A percentile compares a stretch with the other conserved stretches of the same genome.
Conservation (phyloP, 495 filamentous ascomycete species). For the Aspergillus saccharolyticus region DNA sequence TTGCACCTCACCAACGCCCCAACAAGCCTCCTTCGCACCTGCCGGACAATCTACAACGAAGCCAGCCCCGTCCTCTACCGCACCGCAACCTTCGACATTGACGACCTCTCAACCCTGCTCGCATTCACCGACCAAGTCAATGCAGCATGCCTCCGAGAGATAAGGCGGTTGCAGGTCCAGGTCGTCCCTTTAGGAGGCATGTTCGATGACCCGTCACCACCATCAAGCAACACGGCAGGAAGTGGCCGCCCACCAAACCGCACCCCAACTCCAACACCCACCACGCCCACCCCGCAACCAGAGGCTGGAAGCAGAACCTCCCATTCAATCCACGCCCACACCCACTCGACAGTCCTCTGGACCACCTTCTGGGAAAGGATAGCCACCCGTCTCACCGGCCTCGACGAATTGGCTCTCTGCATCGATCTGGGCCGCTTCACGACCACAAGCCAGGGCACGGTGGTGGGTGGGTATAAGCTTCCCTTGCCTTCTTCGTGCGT, state of each 20-base stretch:
- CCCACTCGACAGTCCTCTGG: slow-evolving; percentile 39
- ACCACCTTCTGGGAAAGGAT: slow-evolving; percentile 30
- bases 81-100: slow-evolving; percentile 31
- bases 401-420: slow-evolving; percentile 24
- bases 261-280: too few relatives aligned
- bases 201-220: not conserved
- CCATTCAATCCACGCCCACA: slow-evolving; percentile 32
- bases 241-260: too few relatives aligned
- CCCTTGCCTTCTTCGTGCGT: too few relatives aligned
- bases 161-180: slow-evolving; percentile 19
- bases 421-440: slow-evolving; percentile 36
- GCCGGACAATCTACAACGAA: slow-evolving; percentile 41
- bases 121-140: slow-evolving; percentile 28
- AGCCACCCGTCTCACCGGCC: slow-evolving; percentile 11
- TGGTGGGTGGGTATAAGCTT: not conserved
- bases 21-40: slow-evolving; percentile 34
- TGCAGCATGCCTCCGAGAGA: slow-evolving; percentile 12
- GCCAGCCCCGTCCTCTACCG: slow-evolving; percentile 28
- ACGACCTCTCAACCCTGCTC: slow-evolving; percentile 41
- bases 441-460: slow-evolving; percentile 1
- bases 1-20: slow-evolving; percentile 20
- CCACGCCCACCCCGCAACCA: too few relatives aligned
- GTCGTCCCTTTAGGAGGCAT: not conserved
- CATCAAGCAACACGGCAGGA: too few relatives aligned
- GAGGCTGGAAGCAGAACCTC: too few relatives aligned